Conservation (phyloP, 495 filamentous ascomycete genomes). For the Hyaloscypha finlandica region DNA sequence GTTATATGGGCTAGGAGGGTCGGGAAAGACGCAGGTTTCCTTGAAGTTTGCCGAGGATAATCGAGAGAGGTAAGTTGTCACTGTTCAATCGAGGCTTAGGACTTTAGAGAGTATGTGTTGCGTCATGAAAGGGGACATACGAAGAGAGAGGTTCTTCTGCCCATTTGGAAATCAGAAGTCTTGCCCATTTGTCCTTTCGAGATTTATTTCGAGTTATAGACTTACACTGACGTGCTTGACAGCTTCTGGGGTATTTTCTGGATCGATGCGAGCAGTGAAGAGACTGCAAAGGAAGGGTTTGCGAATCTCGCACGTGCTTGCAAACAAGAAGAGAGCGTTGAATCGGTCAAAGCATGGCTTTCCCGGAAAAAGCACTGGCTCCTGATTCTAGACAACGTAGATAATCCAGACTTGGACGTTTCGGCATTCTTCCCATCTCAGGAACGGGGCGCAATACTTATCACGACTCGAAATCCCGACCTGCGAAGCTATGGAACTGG, state of each 20-base stretch:
- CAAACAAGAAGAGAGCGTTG: conserved; percentile 25
- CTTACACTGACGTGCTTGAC: neutral
- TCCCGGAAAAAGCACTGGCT: conserved; percentile 38
- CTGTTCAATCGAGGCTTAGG: neutral
- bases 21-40: conserved; percentile 44
- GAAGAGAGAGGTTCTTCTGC: neutral
- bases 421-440: conserved; percentile 40
- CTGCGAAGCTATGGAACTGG: conserved; percentile 34
- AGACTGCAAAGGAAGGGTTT: conserved; percentile 35
- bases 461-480: conserved; percentile 45
- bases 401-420: conserved; percentile 41
- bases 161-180: neutral
- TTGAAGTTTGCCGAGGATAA: conserved; percentile 34
- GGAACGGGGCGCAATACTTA: conserved; percentile 37
- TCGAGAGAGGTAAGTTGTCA: neutral
- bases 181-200: neutral
- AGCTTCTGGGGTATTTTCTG: conserved; percentile 51
- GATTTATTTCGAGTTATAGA: neutral
- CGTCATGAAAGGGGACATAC: too few species aligned
- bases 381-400: conserved; percentile 51
- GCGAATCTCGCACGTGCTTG: conserved; percentile 27
- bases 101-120: neutral
- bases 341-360: neutral
- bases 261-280: conserved; percentile 41
- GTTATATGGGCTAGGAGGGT: conserved; percentile 34